phyloP scores from a whole-genome alignment of 2,329 filamentous ascomycete species.

The Pestalotiopsis sp. region DNA sequence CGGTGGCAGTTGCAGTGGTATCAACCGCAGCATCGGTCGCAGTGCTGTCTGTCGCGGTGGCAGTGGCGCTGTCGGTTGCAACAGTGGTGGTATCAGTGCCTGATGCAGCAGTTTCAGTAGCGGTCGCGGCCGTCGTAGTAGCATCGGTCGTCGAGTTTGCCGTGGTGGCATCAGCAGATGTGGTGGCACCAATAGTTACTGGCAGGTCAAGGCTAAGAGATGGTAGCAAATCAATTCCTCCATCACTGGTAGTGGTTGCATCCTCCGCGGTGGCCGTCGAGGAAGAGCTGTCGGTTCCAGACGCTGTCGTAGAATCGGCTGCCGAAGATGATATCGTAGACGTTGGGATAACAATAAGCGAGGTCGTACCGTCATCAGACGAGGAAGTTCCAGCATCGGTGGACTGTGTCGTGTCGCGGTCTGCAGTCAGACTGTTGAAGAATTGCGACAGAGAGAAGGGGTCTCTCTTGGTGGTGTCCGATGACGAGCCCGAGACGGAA shows the following conservation, averaged over 20 bases:
- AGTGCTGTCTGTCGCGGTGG: neutral
- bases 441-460: slow-evolving; percentile 26
- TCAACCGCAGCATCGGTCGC: neutral
- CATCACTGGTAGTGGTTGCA: neutral
- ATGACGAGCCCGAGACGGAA: slow-evolving; percentile 17
- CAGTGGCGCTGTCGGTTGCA: neutral
- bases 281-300: neutral
- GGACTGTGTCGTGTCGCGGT: neutral
- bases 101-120: neutral
- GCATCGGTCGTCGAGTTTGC: neutral
- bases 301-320: neutral
- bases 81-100: neutral
- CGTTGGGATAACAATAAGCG: slow-evolving; percentile 23
- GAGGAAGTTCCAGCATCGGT: slow-evolving; percentile 13
- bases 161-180: neutral
- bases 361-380: slow-evolving; percentile 4
- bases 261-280: neutral
- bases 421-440: slow-evolving; percentile 23
- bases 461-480: slow-evolving; percentile 26
- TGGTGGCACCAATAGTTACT: slow-evolving; percentile 1
- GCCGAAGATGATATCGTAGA: neutral
- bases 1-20: neutral
- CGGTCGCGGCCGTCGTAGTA: neutral
- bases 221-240: neutral
- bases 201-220: neutral